Evolutionary conservation across 129 eudicot genomes (phyloP).

Genomic region (Escallonia rubra): DNA sequence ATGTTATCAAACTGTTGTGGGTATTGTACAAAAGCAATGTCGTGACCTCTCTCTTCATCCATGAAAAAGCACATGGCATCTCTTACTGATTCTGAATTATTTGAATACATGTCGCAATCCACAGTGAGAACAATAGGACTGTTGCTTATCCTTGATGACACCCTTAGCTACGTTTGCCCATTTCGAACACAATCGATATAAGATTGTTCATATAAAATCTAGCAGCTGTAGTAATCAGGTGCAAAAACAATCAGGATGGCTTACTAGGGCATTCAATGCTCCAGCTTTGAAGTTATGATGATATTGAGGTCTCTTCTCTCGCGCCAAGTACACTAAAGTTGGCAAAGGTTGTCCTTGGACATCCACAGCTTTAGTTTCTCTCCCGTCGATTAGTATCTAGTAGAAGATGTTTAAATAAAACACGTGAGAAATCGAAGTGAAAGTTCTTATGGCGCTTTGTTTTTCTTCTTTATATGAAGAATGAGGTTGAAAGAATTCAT

Average conservation of each 20-base stretch:
- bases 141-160: conserved; percentile 38
- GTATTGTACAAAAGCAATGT: conserved; percentile 14
- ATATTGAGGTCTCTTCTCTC: conserved; percentile 44
- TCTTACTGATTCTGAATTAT: conserved; percentile 28
- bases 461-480: too few species aligned
- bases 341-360: conserved; percentile 39
- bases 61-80: conserved; percentile 27
- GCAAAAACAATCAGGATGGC: not conserved
- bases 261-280: conserved; percentile 42
- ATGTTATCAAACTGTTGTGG: conserved; percentile 32
- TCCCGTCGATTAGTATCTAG: conserved; percentile 45
- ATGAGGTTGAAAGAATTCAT: not conserved
- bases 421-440: not conserved
- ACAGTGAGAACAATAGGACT: conserved; percentile 23
- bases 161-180: conserved; percentile 25
- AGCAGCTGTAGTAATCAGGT: not conserved
- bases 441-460: not conserved
- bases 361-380: conserved; percentile 24
- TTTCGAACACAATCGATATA: too few species aligned
- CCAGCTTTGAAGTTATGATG: conserved; percentile 61
- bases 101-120: conserved; percentile 36
- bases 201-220: too few species aligned
- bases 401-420: conserved; percentile 1
- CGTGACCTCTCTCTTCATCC: conserved; percentile 16
- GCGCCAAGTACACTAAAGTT: conserved; percentile 43